Conservation (phyloP, 2,329 filamentous ascomycete genomes). For the Botrytis squamosa region DNA sequence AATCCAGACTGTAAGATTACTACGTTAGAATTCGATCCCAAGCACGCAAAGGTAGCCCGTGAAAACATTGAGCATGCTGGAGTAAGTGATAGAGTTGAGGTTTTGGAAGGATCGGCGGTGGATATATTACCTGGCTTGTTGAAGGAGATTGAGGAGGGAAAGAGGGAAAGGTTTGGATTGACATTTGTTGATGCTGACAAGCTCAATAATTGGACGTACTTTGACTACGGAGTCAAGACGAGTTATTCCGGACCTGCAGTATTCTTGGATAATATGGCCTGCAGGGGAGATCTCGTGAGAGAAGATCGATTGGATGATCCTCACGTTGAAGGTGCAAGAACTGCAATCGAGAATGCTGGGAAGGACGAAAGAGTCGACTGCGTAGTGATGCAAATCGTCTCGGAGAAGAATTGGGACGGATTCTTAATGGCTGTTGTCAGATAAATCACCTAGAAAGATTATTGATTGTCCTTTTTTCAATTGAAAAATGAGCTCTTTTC, state of each 20-base stretch:
- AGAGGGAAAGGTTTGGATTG: not conserved
- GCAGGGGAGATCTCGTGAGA: not conserved
- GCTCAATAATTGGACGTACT: not conserved
- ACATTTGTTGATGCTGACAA: constrained; percentile 14
- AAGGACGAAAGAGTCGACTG: not conserved
- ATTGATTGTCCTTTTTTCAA: not conserved
- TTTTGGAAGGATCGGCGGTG: not conserved
- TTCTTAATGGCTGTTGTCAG: constrained; percentile 1
- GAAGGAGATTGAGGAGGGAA: constrained; percentile 9
- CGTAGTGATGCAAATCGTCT: constrained; percentile 8
- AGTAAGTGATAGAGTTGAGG: constrained; percentile 3
- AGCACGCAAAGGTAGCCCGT: not conserved
- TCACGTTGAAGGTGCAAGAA: constrained; percentile 8
- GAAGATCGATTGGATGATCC: not conserved
- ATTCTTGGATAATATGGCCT: not conserved
- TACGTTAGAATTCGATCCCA: not conserved
- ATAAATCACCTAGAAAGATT: not conserved
- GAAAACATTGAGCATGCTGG: constrained; percentile 1
- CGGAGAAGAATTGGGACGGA: constrained; percentile 1
- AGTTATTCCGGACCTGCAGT: not conserved
- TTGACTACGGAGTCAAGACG: not conserved
- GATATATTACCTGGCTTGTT: not conserved
- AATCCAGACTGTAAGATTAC: constrained; percentile 6
- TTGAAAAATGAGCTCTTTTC: not conserved
- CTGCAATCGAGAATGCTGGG: not conserved